Base-by-base conservation (phyloP, 148 eudicot species). In the Camellia japonica region DNA sequence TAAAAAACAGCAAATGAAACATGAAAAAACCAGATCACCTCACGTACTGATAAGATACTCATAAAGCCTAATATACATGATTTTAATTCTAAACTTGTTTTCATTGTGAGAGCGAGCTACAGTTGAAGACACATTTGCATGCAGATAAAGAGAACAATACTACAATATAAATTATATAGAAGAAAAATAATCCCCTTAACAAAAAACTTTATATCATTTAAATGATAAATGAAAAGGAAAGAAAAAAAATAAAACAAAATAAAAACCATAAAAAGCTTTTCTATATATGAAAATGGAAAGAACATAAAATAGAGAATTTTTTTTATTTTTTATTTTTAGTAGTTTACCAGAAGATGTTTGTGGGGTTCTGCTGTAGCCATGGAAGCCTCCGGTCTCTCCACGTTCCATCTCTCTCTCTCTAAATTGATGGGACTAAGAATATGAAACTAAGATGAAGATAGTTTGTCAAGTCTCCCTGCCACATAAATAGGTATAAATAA, bases 291-390 rank as follows among this genome's bases (percentile, higher is more conserved):
- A 52, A 52, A 72, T 23, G 60, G 3, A 18, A n/a, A 61, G 64
- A 61, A 61, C 19, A 61, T 61, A 16, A 38, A 62, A 30, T 42
- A 10, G 10, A 15, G 43, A 8, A 20, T n/a, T 63, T 63, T 2
- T n/a, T 20, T 59, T 51, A 14, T 74, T 16, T 2, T 38, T 14
- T 1, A n/a, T 68, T 18, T 55, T 11, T 47, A 42, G n/a, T 47
- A 58, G 1, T 62, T 73, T 80, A 84, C 88, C 90, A 82, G 89
- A 80, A 72, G 76, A 75, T 18, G 87, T 20, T 46, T 60, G 75
- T 69, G 66, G 81, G 80, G 83, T 30, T 73, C 81, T 88, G 83
- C 80, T 87, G 86, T 85, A 88, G 77, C 88, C 93, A 88, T 88
- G 90, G 85, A 85, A 87, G 70, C 91, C 90, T 80, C 86, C 82